Evolutionary conservation across 768 basidiomycete genomes (phyloP).

Genomic region (Tricholoma furcatifolium): DNA sequence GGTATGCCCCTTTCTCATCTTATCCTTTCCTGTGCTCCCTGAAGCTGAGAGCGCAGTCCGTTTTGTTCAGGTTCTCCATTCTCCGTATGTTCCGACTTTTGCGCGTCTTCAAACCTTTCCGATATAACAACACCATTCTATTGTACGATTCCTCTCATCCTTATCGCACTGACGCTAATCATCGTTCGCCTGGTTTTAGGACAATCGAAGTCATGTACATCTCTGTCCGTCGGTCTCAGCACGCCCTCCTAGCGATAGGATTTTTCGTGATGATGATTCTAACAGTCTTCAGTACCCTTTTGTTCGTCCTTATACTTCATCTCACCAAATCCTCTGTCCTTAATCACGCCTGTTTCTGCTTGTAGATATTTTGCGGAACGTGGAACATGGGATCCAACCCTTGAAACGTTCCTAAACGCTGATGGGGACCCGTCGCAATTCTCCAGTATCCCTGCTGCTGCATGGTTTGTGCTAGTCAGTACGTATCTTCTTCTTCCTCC

Average conservation of each 20-base stretch:
- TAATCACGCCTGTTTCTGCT: neutral
- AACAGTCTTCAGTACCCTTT: conserved; percentile 81
- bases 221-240: conserved; percentile 79
- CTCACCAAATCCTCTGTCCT: neutral
- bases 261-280: conserved; percentile 90
- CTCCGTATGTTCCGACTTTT: conserved; percentile 86
- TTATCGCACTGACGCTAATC: neutral
- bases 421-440: conserved; percentile 86
- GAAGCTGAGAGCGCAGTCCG: conserved; percentile 47
- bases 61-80: conserved; percentile 88
- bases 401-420: conserved; percentile 79
- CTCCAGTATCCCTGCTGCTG: conserved; percentile 46
- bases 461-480: conserved; percentile 85
- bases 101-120: conserved; percentile 88
- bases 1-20: conserved; percentile 43
- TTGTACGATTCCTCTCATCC: conserved; percentile 46
- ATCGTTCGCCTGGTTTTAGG: conserved; percentile 29
- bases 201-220: conserved; percentile 94
- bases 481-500: conserved; percentile 31
- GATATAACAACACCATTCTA: conserved; percentile 79
- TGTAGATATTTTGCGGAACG: conserved; percentile 92
- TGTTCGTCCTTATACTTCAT: conserved; percentile 42
- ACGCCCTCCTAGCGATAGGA: conserved; percentile 81
- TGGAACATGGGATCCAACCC: conserved; percentile 81
- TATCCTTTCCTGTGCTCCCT: neutral